Base-by-base conservation (phyloP, 176 grass and related monocot genomes). In the Oryza punctata region DNA sequence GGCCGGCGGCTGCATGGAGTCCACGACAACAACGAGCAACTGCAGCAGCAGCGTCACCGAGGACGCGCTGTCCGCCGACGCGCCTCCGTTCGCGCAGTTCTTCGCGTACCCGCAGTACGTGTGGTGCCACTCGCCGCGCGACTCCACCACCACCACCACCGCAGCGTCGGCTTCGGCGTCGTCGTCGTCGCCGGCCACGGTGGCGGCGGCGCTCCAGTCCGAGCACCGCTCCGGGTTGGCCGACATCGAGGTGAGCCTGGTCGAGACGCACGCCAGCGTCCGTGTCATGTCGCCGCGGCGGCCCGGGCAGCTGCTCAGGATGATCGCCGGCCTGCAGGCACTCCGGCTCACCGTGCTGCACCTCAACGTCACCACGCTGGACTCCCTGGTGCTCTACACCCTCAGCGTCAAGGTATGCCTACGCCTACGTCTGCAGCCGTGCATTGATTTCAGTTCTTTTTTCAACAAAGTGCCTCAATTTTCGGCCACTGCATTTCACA, bases 51-150 rank as follows among this genome's bases (percentile, higher is more conserved):
- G 76, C 88, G 74, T 90, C 8, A 86, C 86, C 5, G 87, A 91
- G 61, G 84, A 77, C 78, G 63, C 85, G 27, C n/a, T 52, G 23
- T 3, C 70, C n/a, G 69, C 25, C 7, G 10, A 30, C 4, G 77
- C 83, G 12, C 85, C 95, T 0, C 96, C 96, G 52, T 99, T 99
- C 77, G 80, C 89, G 59, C 80, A 85, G 65, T 96, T 99, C 93
- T 99, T 99, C 87, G 41, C 93, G 65, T 96, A 89, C 69, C 96
- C 96, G 21, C 96, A 99, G 72, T 96, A 99, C 91, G 85, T 85
- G 25, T 92, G 96, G 93, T 76, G 80, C 47, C 96, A 96, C 44
- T 57, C 85, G 21, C 75, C 89, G 19, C 89, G 85, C 49, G 89
- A 86, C 77, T 84, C 76, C 57, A 7, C 76, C 12, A 23, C 70